Evolutionary conservation across 768 basidiomycete genomes (phyloP), one percentile per base, ranked within the genome.

Genomic region (Mrakia hoshinonis): DNA sequence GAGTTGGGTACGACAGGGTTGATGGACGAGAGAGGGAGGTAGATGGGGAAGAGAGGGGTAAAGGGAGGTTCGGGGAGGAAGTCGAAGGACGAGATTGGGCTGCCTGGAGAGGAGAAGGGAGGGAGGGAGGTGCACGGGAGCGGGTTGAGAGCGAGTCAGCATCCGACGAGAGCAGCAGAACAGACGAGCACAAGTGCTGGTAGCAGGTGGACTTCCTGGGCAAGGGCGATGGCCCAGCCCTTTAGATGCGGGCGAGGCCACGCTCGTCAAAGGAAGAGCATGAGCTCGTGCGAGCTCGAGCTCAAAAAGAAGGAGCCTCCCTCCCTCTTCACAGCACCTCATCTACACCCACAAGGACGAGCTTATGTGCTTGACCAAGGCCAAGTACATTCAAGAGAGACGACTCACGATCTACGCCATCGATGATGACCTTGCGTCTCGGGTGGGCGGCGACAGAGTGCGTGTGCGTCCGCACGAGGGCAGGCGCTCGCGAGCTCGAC

Each of bases 11-110:
- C 60, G 61, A 51, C 38, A 24, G 74, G 71, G 73, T 73, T 68
- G 74, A 77, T 65, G 48, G 68, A 60, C 11, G 61, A 51, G 63
- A 77, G 74, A 3, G 75, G 76, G 4, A 75, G 62, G 52, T 77
- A 75, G 36, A 77, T 73, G 43, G 75, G 72, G 66, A 61, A 63
- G 64, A 73, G 74, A 39, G 70, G 70, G 1, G 55, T 38, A 48
- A 60, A 73, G 66, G 66, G 69, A 12, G 71, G 60, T 18, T 63
- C 48, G 18, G 64, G 48, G 20, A 51, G 47, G 46, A 46, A 66
- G 15, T 47, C 65, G 26, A 46, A 54, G 58, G 69, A 58, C 29
- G 69, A 69, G 68, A 70, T 46, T 15, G 72, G 74, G 22, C 49
- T 52, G 46, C 55, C 71, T 58, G 58, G 39, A 34, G 38, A 68